Base-by-base conservation (phyloP, 75 land plant genomes). In the Cunninghamia lanceolata region DNA sequence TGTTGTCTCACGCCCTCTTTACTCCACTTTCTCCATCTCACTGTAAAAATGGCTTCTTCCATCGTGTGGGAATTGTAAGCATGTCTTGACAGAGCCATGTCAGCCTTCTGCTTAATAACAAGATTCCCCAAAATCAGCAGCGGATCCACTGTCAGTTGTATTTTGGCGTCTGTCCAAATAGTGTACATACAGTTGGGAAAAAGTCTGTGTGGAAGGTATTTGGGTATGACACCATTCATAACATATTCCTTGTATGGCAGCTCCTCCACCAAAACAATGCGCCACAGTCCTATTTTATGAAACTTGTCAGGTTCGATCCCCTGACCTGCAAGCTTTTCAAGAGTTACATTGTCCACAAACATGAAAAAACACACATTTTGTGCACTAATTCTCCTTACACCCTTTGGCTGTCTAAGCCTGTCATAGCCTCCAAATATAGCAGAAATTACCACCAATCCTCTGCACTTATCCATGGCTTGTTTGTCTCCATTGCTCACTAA, bases 21-120 rank as follows among this genome's bases (percentile, higher is more conserved):
- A 45, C 28, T 56, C 95, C 93, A 94, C 74, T 93, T 93, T 86
- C 86, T 91, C 96, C 96, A 93, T 84, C 96, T 90, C 38, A 91
- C 92, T 63, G 93, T 92, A 9, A 94, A 92, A 85, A 92, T 92
- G 7, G 96, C 94, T 79, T 94, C 96, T 75, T 94, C 94, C 94
- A 93, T 90, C 14, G 93, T 91, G 70, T 94, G 91, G n/a, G 85
- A 21, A 82, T 86, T 90, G 54, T 74, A 89, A 0, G 93, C 92
- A 70, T 94, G 96, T 77, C 88, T 91, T 14, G 94, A 88, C 6
- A 94, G 85, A 15, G 93, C 96, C 92, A 94, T 89, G 35, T 91
- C 94, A 7, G 82, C 90, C 17, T 86, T 83, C 39, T 90, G 80
- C 0, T 83, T 47, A 4, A 94, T 68, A 15, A 91, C 53, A 6